Base-by-base conservation (phyloP, 371 early-diverging fungal genomes). In the Mucor irregularis region DNA sequence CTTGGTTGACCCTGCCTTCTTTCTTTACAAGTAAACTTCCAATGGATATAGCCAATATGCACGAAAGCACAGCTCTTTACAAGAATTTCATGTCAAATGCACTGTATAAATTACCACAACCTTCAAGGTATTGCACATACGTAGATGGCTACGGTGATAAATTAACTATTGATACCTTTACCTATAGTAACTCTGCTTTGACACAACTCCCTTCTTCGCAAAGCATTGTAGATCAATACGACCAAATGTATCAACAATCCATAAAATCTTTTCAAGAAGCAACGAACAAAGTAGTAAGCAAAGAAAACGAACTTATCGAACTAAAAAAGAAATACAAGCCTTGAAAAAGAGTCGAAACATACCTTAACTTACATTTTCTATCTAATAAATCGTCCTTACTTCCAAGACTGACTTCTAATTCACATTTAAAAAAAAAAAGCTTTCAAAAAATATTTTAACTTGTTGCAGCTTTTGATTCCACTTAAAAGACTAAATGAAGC, bases 51-150 rank as follows among this genome's bases (percentile, higher is more conserved):
- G 25, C 50, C 16, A 64, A 58, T 24, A 58, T 64, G 59, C 39
- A 34, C n/a, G 59, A 58, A 45, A 58, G 54, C 29, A 45, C 64
- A 19, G 22, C 46, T 17, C 42, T 24, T 5, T 64, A 49, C 22
- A 51, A 58, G 14, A 35, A 24, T 1, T 64, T 64, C 37, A 54
- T 64, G 46, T 64, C 64, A 1, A 64, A 58, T 42, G 26, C 59
- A 16, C 49, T 58, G 9, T 51, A 53, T 13, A 34, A 49, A 34
- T 17, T 26, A 35, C n/a, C 40, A 38, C 13, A 14, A 7, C 6
- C 17, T 11, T 56, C 56, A 16, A 62, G 52, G 56, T 51, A 62
- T 21, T 9, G 8, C 6, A 14, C 14, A 13, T 24, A 2, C 5
- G 17, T 16, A n/a, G n/a, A n/a, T n/a, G n/a, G n/a, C n/a, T n/a